These are phyloP conservation scores for Serendipita sp. DNA, from an alignment of 768 basidiomycete species.

Conservation along the genomic window DNA sequence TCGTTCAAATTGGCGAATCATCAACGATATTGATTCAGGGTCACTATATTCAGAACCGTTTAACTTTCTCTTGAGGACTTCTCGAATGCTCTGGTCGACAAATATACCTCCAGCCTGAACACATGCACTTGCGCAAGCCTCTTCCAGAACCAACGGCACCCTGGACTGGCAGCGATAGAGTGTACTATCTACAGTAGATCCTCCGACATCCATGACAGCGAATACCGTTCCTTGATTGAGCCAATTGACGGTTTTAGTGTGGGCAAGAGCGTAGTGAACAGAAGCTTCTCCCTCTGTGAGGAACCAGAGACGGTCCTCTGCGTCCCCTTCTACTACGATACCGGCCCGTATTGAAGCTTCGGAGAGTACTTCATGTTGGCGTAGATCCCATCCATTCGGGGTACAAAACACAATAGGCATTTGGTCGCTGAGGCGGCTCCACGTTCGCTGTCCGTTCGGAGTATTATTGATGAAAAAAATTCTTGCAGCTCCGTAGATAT, in stretches of 20 bases:
- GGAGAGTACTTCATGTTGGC: not conserved
- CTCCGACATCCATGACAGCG: no score
- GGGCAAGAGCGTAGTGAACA: constrained; percentile 5
- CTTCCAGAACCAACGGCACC: not conserved
- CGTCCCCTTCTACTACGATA: not conserved
- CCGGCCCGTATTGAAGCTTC: not conserved
- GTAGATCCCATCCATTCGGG: constrained; percentile 6
- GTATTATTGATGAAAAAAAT: not conserved
- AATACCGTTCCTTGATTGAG: not conserved
- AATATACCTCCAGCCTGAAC: not conserved
- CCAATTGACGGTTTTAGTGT: not conserved
- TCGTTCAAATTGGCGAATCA: no score
- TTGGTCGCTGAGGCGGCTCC: not conserved
- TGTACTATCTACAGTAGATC: not conserved
- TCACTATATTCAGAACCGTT: no score
- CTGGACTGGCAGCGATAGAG: not conserved
- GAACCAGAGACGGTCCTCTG: constrained; percentile 2
- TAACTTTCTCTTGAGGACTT: not conserved
- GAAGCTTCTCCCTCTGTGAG: constrained; percentile 8
- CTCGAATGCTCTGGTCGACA: not conserved
- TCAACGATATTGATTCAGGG: not conserved
- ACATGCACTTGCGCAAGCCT: not conserved
- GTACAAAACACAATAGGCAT: not conserved
- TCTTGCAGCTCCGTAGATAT: not conserved
- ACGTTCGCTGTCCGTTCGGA: constrained; percentile 2